Conservation (phyloP, 441 rosid species). For the Flueggea neowawraea region DNA sequence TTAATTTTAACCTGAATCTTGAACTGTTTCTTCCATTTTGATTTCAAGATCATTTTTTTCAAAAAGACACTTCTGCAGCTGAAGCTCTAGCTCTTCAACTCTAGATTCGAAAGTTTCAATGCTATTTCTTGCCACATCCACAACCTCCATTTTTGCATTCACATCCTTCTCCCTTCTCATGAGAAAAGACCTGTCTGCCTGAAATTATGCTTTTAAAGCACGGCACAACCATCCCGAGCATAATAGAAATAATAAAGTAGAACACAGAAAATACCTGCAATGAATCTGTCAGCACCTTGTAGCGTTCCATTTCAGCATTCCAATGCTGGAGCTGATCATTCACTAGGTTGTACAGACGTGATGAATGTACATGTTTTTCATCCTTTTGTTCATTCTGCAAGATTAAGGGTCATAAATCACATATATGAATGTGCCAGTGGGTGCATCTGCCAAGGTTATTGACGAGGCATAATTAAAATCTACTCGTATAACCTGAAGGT, state of each 20-base stretch:
- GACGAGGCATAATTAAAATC: neutral
- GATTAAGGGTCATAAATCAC: constrained; percentile 8
- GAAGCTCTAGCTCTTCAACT: constrained; percentile 71
- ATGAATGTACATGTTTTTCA: constrained; percentile 69
- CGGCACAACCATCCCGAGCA: constrained; percentile 15
- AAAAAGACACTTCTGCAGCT: constrained; percentile 65
- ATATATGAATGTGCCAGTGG: too few relatives aligned
- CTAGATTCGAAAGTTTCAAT: constrained; percentile 49
- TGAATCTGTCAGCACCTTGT: constrained; percentile 51
- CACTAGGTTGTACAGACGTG: constrained; percentile 62
- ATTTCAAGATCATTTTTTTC: constrained; percentile 93
- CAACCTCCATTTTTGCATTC: constrained; percentile 60
- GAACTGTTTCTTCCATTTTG: constrained; percentile 82
- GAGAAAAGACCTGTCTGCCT: constrained; percentile 77
- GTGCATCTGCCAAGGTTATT: too few relatives aligned
- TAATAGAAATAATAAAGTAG: constrained; percentile 9
- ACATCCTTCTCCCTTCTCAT: constrained; percentile 85
- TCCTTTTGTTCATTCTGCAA: constrained; percentile 77
- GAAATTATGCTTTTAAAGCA: constrained; percentile 37
- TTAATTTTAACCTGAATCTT: constrained; percentile 69
- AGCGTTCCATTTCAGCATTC: constrained; percentile 73
- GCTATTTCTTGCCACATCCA: constrained; percentile 62
- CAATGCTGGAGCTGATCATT: constrained; percentile 84
- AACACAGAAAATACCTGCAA: constrained; percentile 60
- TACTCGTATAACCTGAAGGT: constrained; percentile 58